Percentiles rank a stretch among this genome's conserved stretches.
Conservation (phyloP, 2,329 filamentous ascomycete species). For the Aureobasidium vineae region DNA sequence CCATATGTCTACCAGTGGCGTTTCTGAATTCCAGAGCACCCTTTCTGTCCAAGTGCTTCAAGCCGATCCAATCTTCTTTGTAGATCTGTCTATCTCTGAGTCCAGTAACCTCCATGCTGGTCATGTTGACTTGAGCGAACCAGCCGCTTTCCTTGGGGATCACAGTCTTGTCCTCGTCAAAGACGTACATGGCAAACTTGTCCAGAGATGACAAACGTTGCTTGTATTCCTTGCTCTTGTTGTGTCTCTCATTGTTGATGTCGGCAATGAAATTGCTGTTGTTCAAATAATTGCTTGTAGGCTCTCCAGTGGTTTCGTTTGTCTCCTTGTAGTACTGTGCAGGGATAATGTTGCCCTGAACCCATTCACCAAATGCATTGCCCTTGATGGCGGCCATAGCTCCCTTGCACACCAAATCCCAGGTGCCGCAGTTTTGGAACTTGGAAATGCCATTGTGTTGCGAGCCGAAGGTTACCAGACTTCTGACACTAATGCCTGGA, state of each 20-base stretch:
- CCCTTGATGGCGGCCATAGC: constrained; percentile 74
- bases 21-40: constrained; percentile 73
- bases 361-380: constrained; percentile 76
- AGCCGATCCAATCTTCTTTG: constrained; percentile 87
- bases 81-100: constrained; percentile 72
- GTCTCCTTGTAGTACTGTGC: constrained; percentile 90
- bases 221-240: constrained; percentile 73
- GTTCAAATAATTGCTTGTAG: constrained; percentile 66
- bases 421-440: constrained; percentile 69
- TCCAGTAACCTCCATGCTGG: constrained; percentile 59
- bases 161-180: constrained; percentile 79
- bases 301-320: constrained; percentile 55
- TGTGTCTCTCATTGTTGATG: constrained; percentile 83
- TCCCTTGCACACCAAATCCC: constrained; percentile 77
- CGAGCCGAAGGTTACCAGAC: constrained; percentile 81
- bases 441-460: constrained; percentile 90
- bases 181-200: constrained; percentile 85
- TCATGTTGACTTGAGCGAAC: constrained; percentile 83
- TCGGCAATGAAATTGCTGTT: constrained; percentile 88
- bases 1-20: constrained; percentile 76
- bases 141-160: constrained; percentile 87
- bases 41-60: constrained; percentile 74
- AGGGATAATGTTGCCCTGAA: constrained; percentile 79
- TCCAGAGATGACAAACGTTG: constrained; percentile 66
- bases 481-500: constrained; percentile 77